Evolutionary conservation across 164 flowering plant species (phyloP), one percentile per base, ranked within the genome.

Genomic region (Akebia trifoliata): DNA sequence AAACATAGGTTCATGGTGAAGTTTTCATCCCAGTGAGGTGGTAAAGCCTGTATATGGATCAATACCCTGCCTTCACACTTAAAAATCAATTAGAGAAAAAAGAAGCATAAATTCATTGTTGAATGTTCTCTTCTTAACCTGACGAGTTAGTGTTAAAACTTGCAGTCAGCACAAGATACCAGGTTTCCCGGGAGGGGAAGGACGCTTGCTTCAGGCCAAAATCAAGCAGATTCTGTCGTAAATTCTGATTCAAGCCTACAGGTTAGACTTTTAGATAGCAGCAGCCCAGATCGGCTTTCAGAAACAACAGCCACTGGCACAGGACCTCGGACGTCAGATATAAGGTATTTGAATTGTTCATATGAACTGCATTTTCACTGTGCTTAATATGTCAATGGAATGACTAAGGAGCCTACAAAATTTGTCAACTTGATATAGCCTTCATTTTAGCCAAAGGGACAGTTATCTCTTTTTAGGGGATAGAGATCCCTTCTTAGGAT

Each of bases 161-260:
- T 72, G 69, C 82, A 86, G 88, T 18, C 90, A 66, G 53, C 75
- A 43, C 73, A 81, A 64, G 92, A 81, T 55, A 58, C 62, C 46
- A 78, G 95, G 60, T 90, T 94, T 71, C 97, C 97, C 54, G 99
- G 99, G 58, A 68, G 69, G 42, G 96, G 93, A 64, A 81, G 96
- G 68, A 65, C 87, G 4, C 85, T 90, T 67, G 76, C 73, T 62
- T 57, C 88, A 29, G 48, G 56, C 15, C 70, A 53, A 66, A 73
- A 40, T 64, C 79, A 67, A 57, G 66, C 74, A n/a, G 63, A 51
- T 56, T 55, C 83, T 32, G 57, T 50, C 54, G 36, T 28, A 42
- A 57, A 67, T 72, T 62, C 87, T 64, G 87, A 86, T 68, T 77
- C 76, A 59, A 78, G 71, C 67, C 73, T 94, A 65, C 90, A 88